These are phyloP conservation scores for Holtermannia corniformis DNA, from an alignment of 768 basidiomycete species.

Conservation along the genomic window DNA sequence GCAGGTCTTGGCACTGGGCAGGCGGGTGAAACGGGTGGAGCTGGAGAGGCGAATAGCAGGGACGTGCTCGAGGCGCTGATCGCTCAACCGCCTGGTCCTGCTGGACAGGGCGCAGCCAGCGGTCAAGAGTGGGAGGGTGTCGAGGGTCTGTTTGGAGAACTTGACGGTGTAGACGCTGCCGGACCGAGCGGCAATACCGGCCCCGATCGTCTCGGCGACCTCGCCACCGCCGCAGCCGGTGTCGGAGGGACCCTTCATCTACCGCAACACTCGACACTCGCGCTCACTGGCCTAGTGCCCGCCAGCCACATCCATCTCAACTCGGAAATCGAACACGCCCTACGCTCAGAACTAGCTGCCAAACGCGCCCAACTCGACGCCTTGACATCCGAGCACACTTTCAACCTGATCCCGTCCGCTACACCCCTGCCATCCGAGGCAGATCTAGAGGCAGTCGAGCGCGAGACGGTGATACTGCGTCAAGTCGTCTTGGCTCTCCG, in stretches of 20 bases:
- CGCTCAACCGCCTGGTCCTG: too few species aligned
- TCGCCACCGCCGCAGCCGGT: neutral
- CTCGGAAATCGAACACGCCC: neutral
- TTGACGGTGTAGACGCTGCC: neutral
- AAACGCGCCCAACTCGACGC: neutral
- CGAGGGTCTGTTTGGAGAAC: neutral
- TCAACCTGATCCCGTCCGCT: neutral
- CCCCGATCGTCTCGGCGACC: neutral
- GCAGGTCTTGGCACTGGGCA: neutral
- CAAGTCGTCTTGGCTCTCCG: neutral
- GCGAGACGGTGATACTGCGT: slow-evolving; percentile 6
- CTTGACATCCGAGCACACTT: neutral
- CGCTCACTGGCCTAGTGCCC: neutral
- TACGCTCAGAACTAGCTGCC: neutral
- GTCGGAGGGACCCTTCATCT: neutral
- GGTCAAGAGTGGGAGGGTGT: neutral
- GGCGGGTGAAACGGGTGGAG: slow-evolving; percentile 1
- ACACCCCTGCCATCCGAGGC: neutral
- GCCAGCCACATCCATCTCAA: neutral
- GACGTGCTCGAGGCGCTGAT: neutral
- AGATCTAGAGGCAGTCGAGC: neutral
- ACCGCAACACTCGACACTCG: neutral
- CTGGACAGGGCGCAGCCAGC: too few species aligned
- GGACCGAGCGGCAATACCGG: neutral
- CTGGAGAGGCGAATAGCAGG: neutral